A percentile compares a stretch with the other conserved stretches of the same genome.
Conservation (phyloP, 2,329 filamentous ascomycete genomes). For the Curvularia lunata region DNA sequence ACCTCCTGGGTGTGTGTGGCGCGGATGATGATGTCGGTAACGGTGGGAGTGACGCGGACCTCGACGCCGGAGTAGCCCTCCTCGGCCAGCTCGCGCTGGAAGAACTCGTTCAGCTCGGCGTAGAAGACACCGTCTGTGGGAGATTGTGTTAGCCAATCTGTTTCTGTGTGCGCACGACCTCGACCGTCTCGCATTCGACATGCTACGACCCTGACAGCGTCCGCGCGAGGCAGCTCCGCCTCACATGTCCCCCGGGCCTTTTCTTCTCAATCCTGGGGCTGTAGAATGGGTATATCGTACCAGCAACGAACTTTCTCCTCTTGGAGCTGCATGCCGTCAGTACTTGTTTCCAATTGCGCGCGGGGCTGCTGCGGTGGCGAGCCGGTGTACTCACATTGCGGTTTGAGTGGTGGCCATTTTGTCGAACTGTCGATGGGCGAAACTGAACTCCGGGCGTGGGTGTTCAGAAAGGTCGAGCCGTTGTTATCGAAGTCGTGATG, state of each 20-base stretch:
- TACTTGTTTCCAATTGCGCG: constrained; percentile 18
- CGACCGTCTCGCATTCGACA: constrained; percentile 5
- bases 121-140: constrained; percentile 94
- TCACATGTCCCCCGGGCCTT: neutral
- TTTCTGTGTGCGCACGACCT: constrained; percentile 26
- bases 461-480: constrained; percentile 43
- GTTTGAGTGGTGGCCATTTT: constrained; percentile 52
- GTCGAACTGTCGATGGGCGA: constrained; percentile 42
- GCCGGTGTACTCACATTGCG: constrained; percentile 48
- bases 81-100: constrained; percentile 99
- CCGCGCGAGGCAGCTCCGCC: neutral
- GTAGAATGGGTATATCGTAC: constrained; percentile 44
- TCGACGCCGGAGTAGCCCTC: constrained; percentile 99
- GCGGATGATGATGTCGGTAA: constrained; percentile 99
- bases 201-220: neutral
- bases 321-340: constrained; percentile 70
- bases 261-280: constrained; percentile 14
- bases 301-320: constrained; percentile 73
- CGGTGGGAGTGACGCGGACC: constrained; percentile 98
- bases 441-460: constrained; percentile 44
- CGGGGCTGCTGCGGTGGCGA: constrained; percentile 3
- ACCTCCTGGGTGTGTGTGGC: constrained; percentile 99
- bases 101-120: constrained; percentile 99
- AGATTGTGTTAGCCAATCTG: constrained; percentile 32
- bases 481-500: constrained; percentile 41